phyloP scores from a whole-genome alignment of 805 yeast species.

The Ogataea pilisensis region DNA sequence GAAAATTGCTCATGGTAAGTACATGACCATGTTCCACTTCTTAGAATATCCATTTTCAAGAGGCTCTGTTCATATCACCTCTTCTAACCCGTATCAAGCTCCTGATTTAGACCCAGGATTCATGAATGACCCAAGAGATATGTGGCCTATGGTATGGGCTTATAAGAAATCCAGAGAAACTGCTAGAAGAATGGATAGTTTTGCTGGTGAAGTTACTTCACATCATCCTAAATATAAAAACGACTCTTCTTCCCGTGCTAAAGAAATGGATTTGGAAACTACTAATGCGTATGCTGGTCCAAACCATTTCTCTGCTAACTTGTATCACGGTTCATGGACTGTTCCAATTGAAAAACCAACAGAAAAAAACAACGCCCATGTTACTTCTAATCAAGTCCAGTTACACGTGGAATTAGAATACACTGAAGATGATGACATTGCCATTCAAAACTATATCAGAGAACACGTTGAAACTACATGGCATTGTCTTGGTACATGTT shows the following conservation, averaged over 20 bases:
- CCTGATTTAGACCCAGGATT: slow-evolving; percentile 30
- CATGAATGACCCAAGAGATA: slow-evolving; percentile 27
- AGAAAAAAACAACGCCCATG: slow-evolving; percentile 18
- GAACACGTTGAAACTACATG: slow-evolving; percentile 30
- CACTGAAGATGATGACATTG: slow-evolving; percentile 24
- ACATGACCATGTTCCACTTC: slow-evolving; percentile 29
- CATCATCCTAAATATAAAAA: slow-evolving; percentile 25
- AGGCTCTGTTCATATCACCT: slow-evolving; percentile 22
- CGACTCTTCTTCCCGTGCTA: slow-evolving; percentile 27
- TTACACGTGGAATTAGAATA: slow-evolving; percentile 21
- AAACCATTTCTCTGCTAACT: slow-evolving; percentile 23
- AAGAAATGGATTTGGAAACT: slow-evolving; percentile 25
- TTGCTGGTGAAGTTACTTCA: slow-evolving; percentile 28
- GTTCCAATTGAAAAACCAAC: slow-evolving; percentile 24
- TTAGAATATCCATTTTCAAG: slow-evolving; percentile 31
- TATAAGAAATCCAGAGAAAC: slow-evolving; percentile 30
- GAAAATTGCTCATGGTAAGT: slow-evolving; percentile 27
- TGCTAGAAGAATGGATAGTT: slow-evolving; percentile 27
- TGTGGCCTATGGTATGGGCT: slow-evolving; percentile 30
- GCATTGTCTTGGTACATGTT: slow-evolving; percentile 29
- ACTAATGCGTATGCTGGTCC: slow-evolving; percentile 25
- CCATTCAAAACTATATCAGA: slow-evolving; percentile 26
- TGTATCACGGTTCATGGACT: slow-evolving; percentile 30
- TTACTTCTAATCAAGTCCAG: slow-evolving; percentile 24
- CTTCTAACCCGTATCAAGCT: slow-evolving; percentile 24